Conservation (phyloP, 2,329 filamentous ascomycete genomes). For the Pestalotiopsis sp. region DNA sequence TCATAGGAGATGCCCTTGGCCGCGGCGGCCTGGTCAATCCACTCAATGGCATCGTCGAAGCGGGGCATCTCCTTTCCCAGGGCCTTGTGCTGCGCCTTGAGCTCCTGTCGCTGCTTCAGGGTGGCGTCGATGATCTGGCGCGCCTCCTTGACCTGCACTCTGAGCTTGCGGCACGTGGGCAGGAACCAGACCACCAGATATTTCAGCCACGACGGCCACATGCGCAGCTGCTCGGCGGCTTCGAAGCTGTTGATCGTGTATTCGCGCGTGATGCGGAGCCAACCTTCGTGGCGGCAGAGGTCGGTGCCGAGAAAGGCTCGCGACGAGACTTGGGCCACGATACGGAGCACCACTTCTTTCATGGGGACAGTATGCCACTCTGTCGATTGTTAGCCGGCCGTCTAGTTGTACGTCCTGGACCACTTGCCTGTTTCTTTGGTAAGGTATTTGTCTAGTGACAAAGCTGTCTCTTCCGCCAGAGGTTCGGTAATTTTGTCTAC, state of each 20-base stretch:
- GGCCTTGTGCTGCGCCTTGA: background rate
- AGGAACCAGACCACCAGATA: background rate
- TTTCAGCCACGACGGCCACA: background rate
- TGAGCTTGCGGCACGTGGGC: background rate
- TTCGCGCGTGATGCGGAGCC: background rate
- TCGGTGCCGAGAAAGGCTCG: slow-evolving; percentile 7
- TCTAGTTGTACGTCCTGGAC: background rate
- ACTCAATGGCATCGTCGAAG: slow-evolving; percentile 2
- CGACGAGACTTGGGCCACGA: slow-evolving; percentile 1
- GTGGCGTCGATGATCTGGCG: background rate
- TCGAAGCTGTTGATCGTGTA: slow-evolving; percentile 6
- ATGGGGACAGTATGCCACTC: slow-evolving; percentile 5
- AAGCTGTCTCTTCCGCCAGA: background rate
- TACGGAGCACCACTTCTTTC: background rate
- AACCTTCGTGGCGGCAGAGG: background rate
- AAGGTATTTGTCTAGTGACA: background rate
- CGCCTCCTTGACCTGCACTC: background rate
- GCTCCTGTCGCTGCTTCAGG: background rate
- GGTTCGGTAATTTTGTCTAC: background rate
- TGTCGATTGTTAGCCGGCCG: background rate
- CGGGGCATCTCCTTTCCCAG: background rate
- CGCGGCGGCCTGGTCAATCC: background rate
- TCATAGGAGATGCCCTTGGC: background rate
- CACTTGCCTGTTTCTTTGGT: background rate
- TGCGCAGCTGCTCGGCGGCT: background rate